These are phyloP conservation scores for Pichia sp. DNA, from an alignment of 1,139 yeast genomes.

Conservation along the genomic window DNA sequence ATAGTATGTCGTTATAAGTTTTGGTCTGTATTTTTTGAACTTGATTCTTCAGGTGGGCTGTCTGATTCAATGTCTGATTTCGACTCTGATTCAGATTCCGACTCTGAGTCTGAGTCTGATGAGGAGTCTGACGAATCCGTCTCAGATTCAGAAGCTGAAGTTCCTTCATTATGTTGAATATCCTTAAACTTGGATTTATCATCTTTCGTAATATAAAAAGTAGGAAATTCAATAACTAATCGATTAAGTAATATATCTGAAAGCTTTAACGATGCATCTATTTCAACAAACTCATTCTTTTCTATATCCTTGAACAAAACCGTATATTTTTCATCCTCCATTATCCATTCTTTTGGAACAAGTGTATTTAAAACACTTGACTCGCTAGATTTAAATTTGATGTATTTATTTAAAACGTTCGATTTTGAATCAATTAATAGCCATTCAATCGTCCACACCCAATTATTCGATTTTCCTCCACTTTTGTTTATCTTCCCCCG, in stretches of 20 bases:
- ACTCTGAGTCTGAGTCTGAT: slow-evolving; percentile 11
- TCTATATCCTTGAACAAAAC: slow-evolving; percentile 11
- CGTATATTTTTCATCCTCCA: background rate
- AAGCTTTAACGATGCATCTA: slow-evolving; percentile 19
- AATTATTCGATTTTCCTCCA: slow-evolving; percentile 40
- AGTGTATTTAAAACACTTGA: background rate
- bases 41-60: slow-evolving; percentile 12
- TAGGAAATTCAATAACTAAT: slow-evolving; percentile 73
- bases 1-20: no score
- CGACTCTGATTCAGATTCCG: slow-evolving; percentile 14
- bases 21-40: slow-evolving; percentile 13
- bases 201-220: slow-evolving; percentile 40
- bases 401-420: slow-evolving; percentile 2
- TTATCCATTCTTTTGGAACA: slow-evolving; percentile 15
- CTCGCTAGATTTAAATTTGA: slow-evolving; percentile 7
- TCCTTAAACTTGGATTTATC: slow-evolving; percentile 14
- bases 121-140: slow-evolving; percentile 9
- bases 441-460: slow-evolving; percentile 81
- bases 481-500: slow-evolving; percentile 62
- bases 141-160: slow-evolving; percentile 8
- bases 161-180: slow-evolving; percentile 13
- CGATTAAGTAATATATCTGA: slow-evolving; percentile 47
- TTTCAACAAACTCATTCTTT: background rate
- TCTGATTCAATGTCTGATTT: slow-evolving; percentile 6
- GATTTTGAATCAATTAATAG: slow-evolving; percentile 3